Evolutionary conservation across 768 basidiomycete species (phyloP).

Genomic region (Suillus placidus): DNA sequence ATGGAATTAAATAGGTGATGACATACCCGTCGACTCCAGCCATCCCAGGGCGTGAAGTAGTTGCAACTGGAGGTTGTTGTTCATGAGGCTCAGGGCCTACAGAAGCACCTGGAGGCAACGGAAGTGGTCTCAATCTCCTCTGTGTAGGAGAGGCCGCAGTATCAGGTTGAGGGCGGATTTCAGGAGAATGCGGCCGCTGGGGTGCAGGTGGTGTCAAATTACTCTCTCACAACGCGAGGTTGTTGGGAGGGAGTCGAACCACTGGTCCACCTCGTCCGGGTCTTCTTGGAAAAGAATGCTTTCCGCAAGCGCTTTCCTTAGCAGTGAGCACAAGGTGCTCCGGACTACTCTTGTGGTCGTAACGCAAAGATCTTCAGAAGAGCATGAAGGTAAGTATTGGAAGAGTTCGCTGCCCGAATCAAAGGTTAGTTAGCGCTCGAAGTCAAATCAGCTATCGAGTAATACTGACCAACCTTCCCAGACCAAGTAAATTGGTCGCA

Average conservation of each 20-base stretch:
- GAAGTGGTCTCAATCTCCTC: slow-evolving; percentile 31
- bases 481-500: slow-evolving; percentile 83
- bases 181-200: slow-evolving; percentile 21
- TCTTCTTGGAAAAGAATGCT: slow-evolving; percentile 85
- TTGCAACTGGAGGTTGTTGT: slow-evolving; percentile 13
- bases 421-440: slow-evolving; percentile 9
- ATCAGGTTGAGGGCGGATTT: slow-evolving; percentile 25
- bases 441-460: not conserved
- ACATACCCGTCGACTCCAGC: slow-evolving; percentile 28
- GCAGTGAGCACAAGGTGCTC: slow-evolving; percentile 51
- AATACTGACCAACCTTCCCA: slow-evolving; percentile 63
- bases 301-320: slow-evolving; percentile 64
- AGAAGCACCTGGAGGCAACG: slow-evolving; percentile 28
- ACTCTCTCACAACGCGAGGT: slow-evolving; percentile 6
- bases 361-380: slow-evolving; percentile 63
- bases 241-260: slow-evolving; percentile 69
- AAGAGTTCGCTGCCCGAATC: slow-evolving; percentile 43
- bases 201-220: slow-evolving; percentile 13
- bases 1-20: not conserved
- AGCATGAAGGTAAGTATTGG: slow-evolving; percentile 70
- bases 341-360: slow-evolving; percentile 55
- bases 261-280: slow-evolving; percentile 66
- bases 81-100: slow-evolving; percentile 18
- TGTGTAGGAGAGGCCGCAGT: slow-evolving; percentile 33
- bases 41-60: slow-evolving; percentile 28